Evolutionary conservation across 2,329 filamentous ascomycete genomes (phyloP).

Genomic region (Hypoxylon sp.): DNA sequence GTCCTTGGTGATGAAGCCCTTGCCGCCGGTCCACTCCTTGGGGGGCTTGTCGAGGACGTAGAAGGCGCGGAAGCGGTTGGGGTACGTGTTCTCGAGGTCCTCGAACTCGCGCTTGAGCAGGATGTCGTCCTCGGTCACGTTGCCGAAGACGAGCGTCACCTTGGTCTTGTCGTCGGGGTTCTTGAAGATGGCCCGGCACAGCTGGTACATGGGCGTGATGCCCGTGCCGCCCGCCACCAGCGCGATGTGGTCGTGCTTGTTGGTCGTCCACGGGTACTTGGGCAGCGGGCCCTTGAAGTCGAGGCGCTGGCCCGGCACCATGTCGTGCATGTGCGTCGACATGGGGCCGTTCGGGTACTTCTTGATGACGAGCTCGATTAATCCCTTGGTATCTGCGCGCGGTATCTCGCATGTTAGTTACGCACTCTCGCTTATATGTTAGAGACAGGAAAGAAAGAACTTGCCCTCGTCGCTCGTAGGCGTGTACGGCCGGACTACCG

Average conservation of each 20-base stretch:
- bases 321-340: conserved; percentile 85
- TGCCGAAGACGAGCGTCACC: conserved; percentile 94
- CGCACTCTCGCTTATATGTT: too few species aligned
- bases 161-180: conserved; percentile 98
- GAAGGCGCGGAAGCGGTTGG: conserved; percentile 93
- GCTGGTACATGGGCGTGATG: conserved; percentile 98
- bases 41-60: conserved; percentile 89
- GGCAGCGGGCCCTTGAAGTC: conserved; percentile 95
- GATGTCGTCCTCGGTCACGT: conserved; percentile 89
- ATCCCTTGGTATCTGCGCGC: conserved; percentile 72
- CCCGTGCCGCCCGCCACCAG: conserved; percentile 94
- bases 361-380: conserved; percentile 90
- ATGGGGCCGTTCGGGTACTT: conserved; percentile 89
- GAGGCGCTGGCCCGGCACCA: conserved; percentile 82
- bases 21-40: conserved; percentile 77
- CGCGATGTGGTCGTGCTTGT: conserved; percentile 92
- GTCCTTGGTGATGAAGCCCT: conserved; percentile 87
- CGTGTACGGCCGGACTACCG: conserved; percentile 90
- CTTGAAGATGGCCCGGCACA: conserved; percentile 89
- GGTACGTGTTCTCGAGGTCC: conserved; percentile 92
- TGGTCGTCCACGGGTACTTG: conserved; percentile 88
- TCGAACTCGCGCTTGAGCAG: conserved; percentile 86
- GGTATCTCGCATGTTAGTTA: conserved; percentile 12
- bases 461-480: conserved; percentile 85
- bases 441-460: conserved; percentile 35